Percentiles rank a stretch among this genome's conserved stretches.
Evolutionary conservation across 169 alveolate genomes (phyloP).

Genomic region (Toxoplasma gondii): DNA sequence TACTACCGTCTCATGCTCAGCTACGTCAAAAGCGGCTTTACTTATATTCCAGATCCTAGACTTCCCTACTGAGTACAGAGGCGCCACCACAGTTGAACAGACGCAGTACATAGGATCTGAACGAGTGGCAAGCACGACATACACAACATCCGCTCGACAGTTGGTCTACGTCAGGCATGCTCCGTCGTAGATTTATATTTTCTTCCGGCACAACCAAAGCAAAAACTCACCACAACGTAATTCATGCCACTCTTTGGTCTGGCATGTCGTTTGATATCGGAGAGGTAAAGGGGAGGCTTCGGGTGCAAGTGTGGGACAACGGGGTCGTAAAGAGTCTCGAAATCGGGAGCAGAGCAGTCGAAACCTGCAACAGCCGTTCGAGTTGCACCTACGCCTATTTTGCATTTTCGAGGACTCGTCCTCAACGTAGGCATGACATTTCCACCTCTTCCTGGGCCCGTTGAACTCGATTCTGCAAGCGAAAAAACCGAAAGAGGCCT

Average conservation of each 20-base stretch:
- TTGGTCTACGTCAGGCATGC: no score
- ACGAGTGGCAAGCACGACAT: no score
- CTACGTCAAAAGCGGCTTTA: no score
- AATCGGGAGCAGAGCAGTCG: constrained; percentile 28
- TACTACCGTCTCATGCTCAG: no score
- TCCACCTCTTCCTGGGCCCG: not conserved
- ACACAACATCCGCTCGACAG: no score
- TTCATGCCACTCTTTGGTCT: constrained; percentile 22
- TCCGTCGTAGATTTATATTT: no score
- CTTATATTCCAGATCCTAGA: no score
- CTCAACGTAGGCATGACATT: not conserved
- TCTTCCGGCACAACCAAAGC: no score
- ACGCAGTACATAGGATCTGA: no score
- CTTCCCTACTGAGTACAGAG: no score
- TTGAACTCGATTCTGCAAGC: not conserved
- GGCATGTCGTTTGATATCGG: constrained; percentile 21
- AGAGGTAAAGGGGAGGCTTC: constrained; percentile 13
- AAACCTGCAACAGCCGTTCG: not conserved
- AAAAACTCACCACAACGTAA: not conserved
- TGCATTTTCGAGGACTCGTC: not conserved
- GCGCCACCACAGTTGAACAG: no score
- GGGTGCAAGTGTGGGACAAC: constrained; percentile 9
- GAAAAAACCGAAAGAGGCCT: not conserved
- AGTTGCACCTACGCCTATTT: not conserved
- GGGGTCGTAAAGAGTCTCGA: constrained; percentile 14